Percentiles rank a stretch among this genome's conserved stretches.
These are phyloP conservation scores for Xylariaceae sp. DNA, from an alignment of 2,329 filamentous ascomycete species.

Conservation along the genomic window DNA sequence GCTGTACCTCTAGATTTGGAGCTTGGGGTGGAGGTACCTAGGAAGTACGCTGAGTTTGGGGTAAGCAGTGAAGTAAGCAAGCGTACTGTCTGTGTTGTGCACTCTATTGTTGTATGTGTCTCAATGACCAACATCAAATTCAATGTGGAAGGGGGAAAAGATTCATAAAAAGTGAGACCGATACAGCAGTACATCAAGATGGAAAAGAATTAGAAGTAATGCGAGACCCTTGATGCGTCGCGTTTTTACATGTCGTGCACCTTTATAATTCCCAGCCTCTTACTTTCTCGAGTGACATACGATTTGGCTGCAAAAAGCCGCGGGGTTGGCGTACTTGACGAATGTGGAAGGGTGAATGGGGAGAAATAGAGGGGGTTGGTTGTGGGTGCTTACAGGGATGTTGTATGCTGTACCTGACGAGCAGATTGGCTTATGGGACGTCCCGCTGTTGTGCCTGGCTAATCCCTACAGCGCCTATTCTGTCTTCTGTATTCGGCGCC, in stretches of 20 bases:
- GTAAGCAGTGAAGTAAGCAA: background rate
- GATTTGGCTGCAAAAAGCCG: constrained; percentile 22
- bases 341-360: constrained; percentile 12
- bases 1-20: constrained; percentile 1
- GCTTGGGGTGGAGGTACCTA: background rate
- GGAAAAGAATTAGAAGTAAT: constrained; percentile 10
- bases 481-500: background rate
- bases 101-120: background rate
- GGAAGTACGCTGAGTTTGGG: no score
- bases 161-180: constrained; percentile 7
- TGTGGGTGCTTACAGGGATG: constrained; percentile 18
- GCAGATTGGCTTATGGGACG: constrained; percentile 7
- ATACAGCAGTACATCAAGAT: constrained; percentile 11
- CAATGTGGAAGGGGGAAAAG: no score
- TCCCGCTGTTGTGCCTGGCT: constrained; percentile 11
- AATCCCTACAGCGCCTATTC: background rate
- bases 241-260: constrained; percentile 20
- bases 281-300: constrained; percentile 18
- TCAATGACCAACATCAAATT: no score
- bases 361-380: constrained; percentile 27
- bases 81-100: no score
- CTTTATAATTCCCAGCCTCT: constrained; percentile 25
- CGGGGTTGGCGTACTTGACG: constrained; percentile 25
- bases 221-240: constrained; percentile 22
- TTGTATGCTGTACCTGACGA: background rate